Percentiles rank a stretch among this genome's conserved stretches.
Evolutionary conservation across 2,329 filamentous ascomycete species (phyloP).

Genomic region (Exophiala spinifera): DNA sequence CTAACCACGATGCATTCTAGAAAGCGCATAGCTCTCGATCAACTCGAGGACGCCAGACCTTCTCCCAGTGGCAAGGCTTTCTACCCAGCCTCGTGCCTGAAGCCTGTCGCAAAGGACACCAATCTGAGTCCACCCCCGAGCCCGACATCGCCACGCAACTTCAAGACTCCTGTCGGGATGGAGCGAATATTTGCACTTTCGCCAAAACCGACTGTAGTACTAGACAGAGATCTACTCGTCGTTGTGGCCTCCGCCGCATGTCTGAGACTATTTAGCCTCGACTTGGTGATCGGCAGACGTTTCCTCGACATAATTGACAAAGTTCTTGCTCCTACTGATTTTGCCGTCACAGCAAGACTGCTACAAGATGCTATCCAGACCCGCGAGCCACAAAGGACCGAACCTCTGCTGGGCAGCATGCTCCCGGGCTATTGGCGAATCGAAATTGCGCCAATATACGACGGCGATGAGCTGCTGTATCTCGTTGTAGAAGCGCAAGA

Average conservation of each 20-base stretch:
- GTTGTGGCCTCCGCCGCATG: slow-evolving; percentile 46
- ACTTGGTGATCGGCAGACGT: slow-evolving; percentile 37
- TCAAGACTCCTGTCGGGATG: slow-evolving; percentile 19
- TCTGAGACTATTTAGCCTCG: slow-evolving; percentile 34
- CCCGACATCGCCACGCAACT: slow-evolving; percentile 1
- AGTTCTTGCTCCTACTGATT: slow-evolving; percentile 36
- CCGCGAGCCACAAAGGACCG: slow-evolving; percentile 36
- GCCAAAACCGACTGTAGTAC: slow-evolving; percentile 39
- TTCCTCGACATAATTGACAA: slow-evolving; percentile 41
- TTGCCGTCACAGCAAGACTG: slow-evolving; percentile 37
- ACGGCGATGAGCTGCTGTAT: slow-evolving; percentile 39
- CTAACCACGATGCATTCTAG: slow-evolving; percentile 17
- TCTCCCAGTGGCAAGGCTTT: slow-evolving; percentile 7
- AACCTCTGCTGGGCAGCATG: slow-evolving; percentile 30
- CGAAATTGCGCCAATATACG: slow-evolving; percentile 44
- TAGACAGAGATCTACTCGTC: slow-evolving; percentile 38
- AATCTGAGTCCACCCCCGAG: slow-evolving; percentile 18
- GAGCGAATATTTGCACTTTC: slow-evolving; percentile 31
- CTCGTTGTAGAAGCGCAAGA: slow-evolving; percentile 44
- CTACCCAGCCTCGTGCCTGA: slow-evolving; percentile 12
- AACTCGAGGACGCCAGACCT: slow-evolving; percentile 12
- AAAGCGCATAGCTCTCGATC: slow-evolving; percentile 18
- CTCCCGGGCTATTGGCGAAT: slow-evolving; percentile 35
- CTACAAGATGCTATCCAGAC: slow-evolving; percentile 39
- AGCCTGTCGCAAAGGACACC: slow-evolving; percentile 11